phyloP scores from a whole-genome alignment of 257 asterid species.

The Misopates orontium region DNA sequence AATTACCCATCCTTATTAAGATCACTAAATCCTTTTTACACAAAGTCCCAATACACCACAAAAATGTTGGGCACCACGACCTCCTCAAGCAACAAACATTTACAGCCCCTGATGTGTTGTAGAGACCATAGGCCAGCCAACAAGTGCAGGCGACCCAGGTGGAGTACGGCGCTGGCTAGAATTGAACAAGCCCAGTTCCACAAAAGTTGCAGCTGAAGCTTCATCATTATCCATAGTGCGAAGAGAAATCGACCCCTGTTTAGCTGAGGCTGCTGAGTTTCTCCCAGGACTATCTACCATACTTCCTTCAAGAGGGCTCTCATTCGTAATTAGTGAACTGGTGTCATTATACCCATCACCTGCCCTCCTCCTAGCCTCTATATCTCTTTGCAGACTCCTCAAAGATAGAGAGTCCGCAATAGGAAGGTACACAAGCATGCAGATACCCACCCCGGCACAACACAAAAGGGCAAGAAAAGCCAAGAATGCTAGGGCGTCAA shows the following conservation, averaged over 20 bases:
- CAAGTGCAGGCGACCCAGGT: conserved; percentile 67
- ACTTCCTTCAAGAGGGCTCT: conserved; percentile 44
- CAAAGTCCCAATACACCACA: conserved; percentile 48
- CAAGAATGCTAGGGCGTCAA: conserved; percentile 60
- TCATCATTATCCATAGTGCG: conserved; percentile 52
- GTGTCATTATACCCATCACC: conserved; percentile 55
- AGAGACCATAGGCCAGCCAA: conserved; percentile 74
- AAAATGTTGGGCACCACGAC: conserved; percentile 40
- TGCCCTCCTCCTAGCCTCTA: conserved; percentile 47
- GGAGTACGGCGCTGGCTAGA: conserved; percentile 57
- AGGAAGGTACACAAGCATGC: conserved; percentile 79
- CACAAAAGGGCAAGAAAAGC: conserved; percentile 74
- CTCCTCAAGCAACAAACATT: conserved; percentile 22
- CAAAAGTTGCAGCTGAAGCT: conserved; percentile 59
- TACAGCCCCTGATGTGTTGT: background rate
- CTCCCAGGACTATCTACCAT: conserved; percentile 41
- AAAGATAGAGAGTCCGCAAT: conserved; percentile 75
- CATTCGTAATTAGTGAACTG: conserved; percentile 62
- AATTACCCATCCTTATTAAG: conserved; percentile 51
- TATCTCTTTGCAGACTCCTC: conserved; percentile 51
- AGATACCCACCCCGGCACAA: conserved; percentile 68
- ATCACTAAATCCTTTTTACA: conserved; percentile 57
- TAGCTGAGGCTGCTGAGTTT: background rate
- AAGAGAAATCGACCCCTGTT: conserved; percentile 61
- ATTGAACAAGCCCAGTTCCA: conserved; percentile 83